Conservation (phyloP, 805 yeast species). For the Candida andamanensis region DNA sequence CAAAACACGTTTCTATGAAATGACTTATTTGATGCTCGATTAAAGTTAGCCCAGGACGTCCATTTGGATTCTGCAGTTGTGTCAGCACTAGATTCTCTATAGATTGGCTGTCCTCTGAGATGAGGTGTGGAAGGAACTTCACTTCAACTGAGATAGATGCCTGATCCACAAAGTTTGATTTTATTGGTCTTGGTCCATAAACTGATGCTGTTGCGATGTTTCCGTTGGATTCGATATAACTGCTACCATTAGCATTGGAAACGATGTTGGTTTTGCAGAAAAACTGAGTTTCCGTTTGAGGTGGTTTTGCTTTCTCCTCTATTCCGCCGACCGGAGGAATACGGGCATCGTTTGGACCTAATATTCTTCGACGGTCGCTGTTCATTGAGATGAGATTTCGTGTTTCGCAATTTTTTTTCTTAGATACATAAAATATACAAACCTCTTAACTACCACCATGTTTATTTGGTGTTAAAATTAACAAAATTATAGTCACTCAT, state of each 20-base stretch:
- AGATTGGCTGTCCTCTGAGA: constrained; percentile 22
- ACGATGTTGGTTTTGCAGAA: constrained; percentile 63
- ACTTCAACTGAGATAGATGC: constrained; percentile 63
- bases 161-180: constrained; percentile 63
- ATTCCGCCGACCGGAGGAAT: constrained; percentile 18
- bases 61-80: constrained; percentile 6
- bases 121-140: constrained; percentile 46
- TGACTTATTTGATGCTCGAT: constrained; percentile 47
- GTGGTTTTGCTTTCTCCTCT: constrained; percentile 8
- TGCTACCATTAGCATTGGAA: constrained; percentile 75
- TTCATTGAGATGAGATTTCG: constrained; percentile 21
- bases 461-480: too few relatives aligned
- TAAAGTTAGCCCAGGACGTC: constrained; percentile 27
- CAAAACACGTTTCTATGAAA: constrained; percentile 46
- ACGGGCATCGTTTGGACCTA: constrained; percentile 71
- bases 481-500: constrained; percentile 3
- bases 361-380: constrained; percentile 76
- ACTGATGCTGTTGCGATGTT: constrained; percentile 64
- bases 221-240: constrained; percentile 66
- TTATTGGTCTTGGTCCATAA: constrained; percentile 84
- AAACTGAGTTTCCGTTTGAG: constrained; percentile 21
- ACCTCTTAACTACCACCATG: too few relatives aligned
- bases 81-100: constrained; percentile 15
- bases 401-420: neutral
- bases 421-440: too few relatives aligned